Evolutionary conservation across 208 protist species (phyloP), one percentile per base, ranked within the genome.

Genomic region (Porcisia deanei): DNA sequence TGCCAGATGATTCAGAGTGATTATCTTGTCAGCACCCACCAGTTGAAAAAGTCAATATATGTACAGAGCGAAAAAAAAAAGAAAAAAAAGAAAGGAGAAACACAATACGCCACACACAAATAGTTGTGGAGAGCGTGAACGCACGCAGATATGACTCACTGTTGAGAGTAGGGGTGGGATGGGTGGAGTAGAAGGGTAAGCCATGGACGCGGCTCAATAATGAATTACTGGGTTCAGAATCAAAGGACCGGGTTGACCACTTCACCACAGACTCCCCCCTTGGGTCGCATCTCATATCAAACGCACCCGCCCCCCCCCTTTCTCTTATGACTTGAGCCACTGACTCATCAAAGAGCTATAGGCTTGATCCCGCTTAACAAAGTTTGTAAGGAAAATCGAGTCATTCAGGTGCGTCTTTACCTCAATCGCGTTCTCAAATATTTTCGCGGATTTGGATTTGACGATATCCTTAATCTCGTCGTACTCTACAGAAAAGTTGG

Each of bases 401-500:
- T 87, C 86, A 45, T 84, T 87, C n/a, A 94, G 54, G 69, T 96
- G 89, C 9, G 92, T 92, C 14, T 75, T 73, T 9, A 96, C 80
- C 61, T 86, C 75, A 65, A 96, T 91, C 16, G 88, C 81, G 49
- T 91, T 94, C 67, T 91, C 89, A 25, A 92, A 85, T 25, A 94
- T 60, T 74, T 93, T 95, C 41, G 75, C 82, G 25, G 80, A 87
- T 52, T 89, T 87, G 49, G 80, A 79, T 75, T 96, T 94, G 61
- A 89, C 60, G 20, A 96, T 84, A 49, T 96, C 88, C 52, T 90
- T 91, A 61, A 96, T 90, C 70, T 96, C 90, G 71, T 96, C 90
- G 76, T 91, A 94, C 69, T 94, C 88, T 14, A 94, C 54, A 37
- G 83, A 81, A 72, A 96, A 91, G 25, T 90, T 81, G 3, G 82